Evolutionary conservation across 768 basidiomycete species (phyloP).

Genomic region (Russula abietina): DNA sequence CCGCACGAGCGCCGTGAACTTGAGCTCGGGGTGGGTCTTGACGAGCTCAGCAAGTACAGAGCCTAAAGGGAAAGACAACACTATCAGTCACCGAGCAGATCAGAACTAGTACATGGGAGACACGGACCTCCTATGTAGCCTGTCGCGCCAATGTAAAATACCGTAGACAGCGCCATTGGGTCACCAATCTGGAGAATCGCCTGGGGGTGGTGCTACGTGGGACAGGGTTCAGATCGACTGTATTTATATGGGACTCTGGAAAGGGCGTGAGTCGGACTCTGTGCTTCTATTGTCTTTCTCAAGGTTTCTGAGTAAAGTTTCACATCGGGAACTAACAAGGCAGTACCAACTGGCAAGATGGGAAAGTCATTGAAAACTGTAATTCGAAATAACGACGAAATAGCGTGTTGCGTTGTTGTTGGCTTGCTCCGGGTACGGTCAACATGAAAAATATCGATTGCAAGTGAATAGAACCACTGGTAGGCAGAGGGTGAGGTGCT

Average conservation of each 20-base stretch:
- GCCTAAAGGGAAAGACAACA: background rate
- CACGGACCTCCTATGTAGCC: conserved; percentile 18
- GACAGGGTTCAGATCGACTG: background rate
- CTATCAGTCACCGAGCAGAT: background rate
- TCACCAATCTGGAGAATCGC: background rate
- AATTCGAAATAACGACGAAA: background rate
- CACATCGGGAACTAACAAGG: background rate
- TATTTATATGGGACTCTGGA: background rate
- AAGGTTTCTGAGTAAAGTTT: background rate
- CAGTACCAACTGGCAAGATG: background rate
- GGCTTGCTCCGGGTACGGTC: background rate
- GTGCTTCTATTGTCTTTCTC: background rate
- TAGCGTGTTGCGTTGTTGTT: background rate
- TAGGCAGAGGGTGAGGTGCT: background rate
- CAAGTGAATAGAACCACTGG: background rate
- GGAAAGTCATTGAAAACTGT: background rate
- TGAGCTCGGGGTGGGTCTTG: background rate
- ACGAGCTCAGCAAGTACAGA: conserved; percentile 3
- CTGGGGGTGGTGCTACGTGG: background rate
- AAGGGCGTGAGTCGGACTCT: background rate
- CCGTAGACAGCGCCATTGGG: background rate
- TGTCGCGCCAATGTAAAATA: conserved; percentile 17
- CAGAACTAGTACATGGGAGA: background rate
- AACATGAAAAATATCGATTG: background rate
- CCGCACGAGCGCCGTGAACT: conserved; percentile 15